Evolutionary conservation across 805 yeast species (phyloP).

Genomic region (Candida sonorensis): DNA sequence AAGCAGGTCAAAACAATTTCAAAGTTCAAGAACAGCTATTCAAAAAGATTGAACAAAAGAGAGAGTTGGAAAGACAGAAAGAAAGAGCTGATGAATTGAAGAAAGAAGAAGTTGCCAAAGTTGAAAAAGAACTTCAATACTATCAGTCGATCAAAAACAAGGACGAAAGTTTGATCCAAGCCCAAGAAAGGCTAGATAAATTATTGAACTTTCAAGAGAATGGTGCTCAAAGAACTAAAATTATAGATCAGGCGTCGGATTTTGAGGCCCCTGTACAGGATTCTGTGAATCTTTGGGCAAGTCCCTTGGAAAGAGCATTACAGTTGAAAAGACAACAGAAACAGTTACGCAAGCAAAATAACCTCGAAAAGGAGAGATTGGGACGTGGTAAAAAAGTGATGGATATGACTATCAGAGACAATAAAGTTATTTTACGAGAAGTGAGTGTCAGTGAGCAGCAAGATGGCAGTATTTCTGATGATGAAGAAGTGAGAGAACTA

Average conservation of each 20-base stretch:
- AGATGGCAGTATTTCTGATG: conserved; percentile 25
- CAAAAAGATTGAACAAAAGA: conserved; percentile 47
- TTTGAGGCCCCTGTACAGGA: conserved; percentile 52
- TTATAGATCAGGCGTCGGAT: conserved; percentile 91
- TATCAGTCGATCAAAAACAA: conserved; percentile 33
- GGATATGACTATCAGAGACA: conserved; percentile 73
- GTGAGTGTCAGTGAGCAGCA: conserved; percentile 21
- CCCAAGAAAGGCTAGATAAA: conserved; percentile 68
- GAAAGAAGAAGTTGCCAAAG: conserved; percentile 33
- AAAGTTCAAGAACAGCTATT: conserved; percentile 62
- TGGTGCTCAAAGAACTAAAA: conserved; percentile 83
- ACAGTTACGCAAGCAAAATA: conserved; percentile 57
- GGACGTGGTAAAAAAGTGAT: conserved; percentile 75
- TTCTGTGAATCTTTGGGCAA: conserved; percentile 67
- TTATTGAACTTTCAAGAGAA: conserved; percentile 76
- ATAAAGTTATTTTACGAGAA: conserved; percentile 66
- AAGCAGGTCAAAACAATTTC: conserved; percentile 61
- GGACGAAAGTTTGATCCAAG: conserved; percentile 58
- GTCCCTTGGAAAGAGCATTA: conserved; percentile 79
- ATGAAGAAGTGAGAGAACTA: conserved; percentile 30
- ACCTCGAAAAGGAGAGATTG: conserved; percentile 45
- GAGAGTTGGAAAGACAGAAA: conserved; percentile 26
- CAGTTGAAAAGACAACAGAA: conserved; percentile 83
- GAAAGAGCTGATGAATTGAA: conserved; percentile 32
- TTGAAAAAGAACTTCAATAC: conserved; percentile 36